Percentiles rank a stretch among this genome's conserved stretches.
Evolutionary conservation across 352 stramenopile genomes (phyloP).

Genomic region (Globisporangium emineosum): DNA sequence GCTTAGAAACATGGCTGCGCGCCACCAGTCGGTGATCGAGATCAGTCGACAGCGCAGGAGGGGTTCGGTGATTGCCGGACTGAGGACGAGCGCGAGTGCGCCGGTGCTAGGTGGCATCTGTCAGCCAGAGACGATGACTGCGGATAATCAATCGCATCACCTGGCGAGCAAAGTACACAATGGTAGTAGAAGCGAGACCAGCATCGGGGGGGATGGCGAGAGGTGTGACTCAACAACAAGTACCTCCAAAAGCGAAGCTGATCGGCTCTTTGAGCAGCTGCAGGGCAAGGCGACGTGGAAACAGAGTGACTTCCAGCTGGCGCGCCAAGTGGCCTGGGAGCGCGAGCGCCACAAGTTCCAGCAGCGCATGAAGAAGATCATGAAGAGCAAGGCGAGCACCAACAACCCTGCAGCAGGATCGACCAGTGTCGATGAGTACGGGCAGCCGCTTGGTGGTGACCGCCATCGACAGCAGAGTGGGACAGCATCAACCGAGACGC

Average conservation of each 20-base stretch:
- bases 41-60: slow-evolving; percentile 21
- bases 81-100: slow-evolving; percentile 25
- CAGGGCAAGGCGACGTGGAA: slow-evolving; percentile 69
- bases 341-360: slow-evolving; percentile 67
- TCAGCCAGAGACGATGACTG: not conserved
- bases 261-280: slow-evolving; percentile 65
- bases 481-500: not conserved
- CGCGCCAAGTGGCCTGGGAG: slow-evolving; percentile 61
- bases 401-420: not conserved
- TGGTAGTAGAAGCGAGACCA: too few species aligned
- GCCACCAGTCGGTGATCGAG: slow-evolving; percentile 23
- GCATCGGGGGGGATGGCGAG: not conserved
- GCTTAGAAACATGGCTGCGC: slow-evolving; percentile 25
- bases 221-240: not conserved
- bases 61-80: not conserved
- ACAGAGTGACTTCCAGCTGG: slow-evolving; percentile 67
- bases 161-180: not conserved
- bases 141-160: not conserved
- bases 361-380: slow-evolving; percentile 64
- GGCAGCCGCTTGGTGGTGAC: not conserved
- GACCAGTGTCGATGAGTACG: slow-evolving; percentile 1
- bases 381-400: slow-evolving; percentile 36
- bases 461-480: not conserved
- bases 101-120: slow-evolving; percentile 15
- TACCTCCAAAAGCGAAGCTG: slow-evolving; percentile 16